Evolutionary conservation across 495 filamentous ascomycete species (phyloP).

Genomic region (Pyrenula aspistea): DNA sequence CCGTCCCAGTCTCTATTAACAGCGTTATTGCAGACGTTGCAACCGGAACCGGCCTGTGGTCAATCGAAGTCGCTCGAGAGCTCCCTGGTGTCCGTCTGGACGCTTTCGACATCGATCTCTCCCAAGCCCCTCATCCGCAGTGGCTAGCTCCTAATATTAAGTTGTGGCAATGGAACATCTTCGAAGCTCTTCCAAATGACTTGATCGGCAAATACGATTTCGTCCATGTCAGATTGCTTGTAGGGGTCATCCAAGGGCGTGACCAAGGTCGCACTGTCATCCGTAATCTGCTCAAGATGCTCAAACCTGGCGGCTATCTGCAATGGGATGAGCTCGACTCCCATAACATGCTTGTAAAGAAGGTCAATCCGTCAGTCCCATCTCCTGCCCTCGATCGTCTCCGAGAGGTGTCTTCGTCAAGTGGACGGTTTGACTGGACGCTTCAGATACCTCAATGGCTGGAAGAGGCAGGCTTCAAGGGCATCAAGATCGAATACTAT

Average conservation of each 20-base stretch:
- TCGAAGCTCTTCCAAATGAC: conserved; percentile 9
- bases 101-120: conserved; percentile 16
- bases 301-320: conserved; percentile 26
- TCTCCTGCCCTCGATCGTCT: conserved; percentile 5
- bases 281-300: conserved; percentile 11
- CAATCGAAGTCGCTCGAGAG: conserved; percentile 2
- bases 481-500: conserved; percentile 4
- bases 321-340: conserved; percentile 23
- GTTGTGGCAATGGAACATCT: conserved; percentile 16
- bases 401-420: background rate
- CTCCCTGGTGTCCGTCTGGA: background rate
- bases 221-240: conserved; percentile 21
- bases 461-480: conserved; percentile 1
- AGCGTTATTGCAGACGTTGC: conserved; percentile 10
- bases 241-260: conserved; percentile 14
- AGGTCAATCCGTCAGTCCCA: background rate
- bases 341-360: conserved; percentile 5
- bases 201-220: conserved; percentile 19
- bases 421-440: conserved; percentile 10
- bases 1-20: background rate
- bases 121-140: conserved; percentile 8
- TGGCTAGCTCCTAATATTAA: conserved; percentile 15
- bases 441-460: conserved; percentile 5
- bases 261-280: conserved; percentile 6
- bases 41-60: conserved; percentile 15